A percentile compares a stretch with the other conserved stretches of the same genome.
phyloP scores from a whole-genome alignment of 371 early-diverging fungal genomes.

The Phascolomyces articulosus region DNA sequence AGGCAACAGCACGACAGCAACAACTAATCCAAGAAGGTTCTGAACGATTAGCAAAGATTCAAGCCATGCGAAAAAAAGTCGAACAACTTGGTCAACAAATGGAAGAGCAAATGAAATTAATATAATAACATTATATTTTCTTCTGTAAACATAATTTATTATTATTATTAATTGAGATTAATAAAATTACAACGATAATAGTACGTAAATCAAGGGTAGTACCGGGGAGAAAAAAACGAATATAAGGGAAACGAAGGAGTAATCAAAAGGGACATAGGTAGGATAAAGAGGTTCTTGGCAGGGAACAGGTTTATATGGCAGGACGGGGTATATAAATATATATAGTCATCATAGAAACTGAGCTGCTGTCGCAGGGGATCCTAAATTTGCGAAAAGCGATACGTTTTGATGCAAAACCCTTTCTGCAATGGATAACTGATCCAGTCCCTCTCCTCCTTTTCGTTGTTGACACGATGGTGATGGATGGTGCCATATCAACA shows the following conservation, averaged over 20 bases:
- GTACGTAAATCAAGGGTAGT: no score
- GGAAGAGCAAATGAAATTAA: background rate
- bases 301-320: no score
- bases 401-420: conserved; percentile 9
- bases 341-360: background rate
- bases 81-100: background rate
- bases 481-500: background rate
- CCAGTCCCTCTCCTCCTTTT: no score
- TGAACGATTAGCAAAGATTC: background rate
- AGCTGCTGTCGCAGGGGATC: background rate
- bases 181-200: no score
- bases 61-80: background rate
- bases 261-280: no score
- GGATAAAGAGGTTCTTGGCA: no score
- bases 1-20: background rate
- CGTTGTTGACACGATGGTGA: background rate
- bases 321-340: no score
- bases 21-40: background rate
- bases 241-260: no score
- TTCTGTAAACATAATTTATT: no score
- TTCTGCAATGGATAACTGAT: conserved; percentile 6
- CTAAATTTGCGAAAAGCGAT: conserved; percentile 4
- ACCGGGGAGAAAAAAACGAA: no score
- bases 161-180: no score
- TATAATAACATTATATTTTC: no score